These are phyloP conservation scores for Bullera alba DNA, from an alignment of 768 basidiomycete species.

Conservation along the genomic window DNA sequence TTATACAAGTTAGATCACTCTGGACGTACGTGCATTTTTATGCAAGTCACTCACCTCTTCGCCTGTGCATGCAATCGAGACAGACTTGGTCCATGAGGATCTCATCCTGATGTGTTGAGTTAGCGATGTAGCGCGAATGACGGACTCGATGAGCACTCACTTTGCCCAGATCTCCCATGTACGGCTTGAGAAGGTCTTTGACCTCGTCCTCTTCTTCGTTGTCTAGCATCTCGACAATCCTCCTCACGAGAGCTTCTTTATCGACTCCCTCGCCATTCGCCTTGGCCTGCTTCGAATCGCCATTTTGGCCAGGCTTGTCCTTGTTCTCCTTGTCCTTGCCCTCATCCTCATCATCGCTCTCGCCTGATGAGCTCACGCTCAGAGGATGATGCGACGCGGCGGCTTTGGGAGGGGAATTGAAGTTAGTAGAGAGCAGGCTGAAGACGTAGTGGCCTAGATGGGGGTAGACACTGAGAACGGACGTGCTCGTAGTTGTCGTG, in stretches of 20 bases:
- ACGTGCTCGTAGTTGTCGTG: no score
- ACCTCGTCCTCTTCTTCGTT: conserved; percentile 83
- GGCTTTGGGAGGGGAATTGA: conserved; percentile 15
- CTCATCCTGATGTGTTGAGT: conserved; percentile 23
- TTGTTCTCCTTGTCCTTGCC: background rate
- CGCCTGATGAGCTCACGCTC: conserved; percentile 39
- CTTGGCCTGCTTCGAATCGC: conserved; percentile 15
- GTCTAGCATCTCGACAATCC: conserved; percentile 64
- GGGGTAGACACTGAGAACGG: conserved; percentile 25
- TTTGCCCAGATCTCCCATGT: conserved; percentile 52
- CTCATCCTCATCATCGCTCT: conserved; percentile 29
- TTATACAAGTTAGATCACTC: conserved; percentile 57
- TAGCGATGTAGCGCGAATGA: conserved; percentile 47
- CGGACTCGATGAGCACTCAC: conserved; percentile 48
- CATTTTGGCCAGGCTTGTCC: background rate
- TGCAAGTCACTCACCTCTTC: conserved; percentile 74
- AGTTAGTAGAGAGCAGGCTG: conserved; percentile 20
- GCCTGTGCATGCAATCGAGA: conserved; percentile 91
- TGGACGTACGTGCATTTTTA: no score
- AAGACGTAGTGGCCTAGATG: conserved; percentile 37
- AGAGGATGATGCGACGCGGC: conserved; percentile 33
- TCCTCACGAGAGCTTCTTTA: conserved; percentile 58
- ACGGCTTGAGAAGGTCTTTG: conserved; percentile 64
- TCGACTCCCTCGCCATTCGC: conserved; percentile 42
- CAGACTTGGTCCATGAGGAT: conserved; percentile 67